These are phyloP conservation scores for Begonia loranthoides DNA, from an alignment of 306 rosid genomes.

Conservation along the genomic window DNA sequence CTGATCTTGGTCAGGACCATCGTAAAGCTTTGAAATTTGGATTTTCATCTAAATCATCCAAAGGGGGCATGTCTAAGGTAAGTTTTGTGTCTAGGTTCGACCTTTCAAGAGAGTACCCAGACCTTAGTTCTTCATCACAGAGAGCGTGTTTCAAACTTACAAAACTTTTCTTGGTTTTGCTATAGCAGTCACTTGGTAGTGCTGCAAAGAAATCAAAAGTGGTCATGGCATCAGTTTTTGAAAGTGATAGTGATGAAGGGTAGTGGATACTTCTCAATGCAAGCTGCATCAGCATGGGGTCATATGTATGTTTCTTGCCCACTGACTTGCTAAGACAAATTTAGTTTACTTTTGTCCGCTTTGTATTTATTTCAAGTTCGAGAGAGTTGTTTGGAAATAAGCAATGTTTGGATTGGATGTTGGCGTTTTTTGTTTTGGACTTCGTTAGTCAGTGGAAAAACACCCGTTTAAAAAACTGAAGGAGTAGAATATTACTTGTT, in stretches of 20 bases:
- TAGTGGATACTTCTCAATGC: conserved; percentile 5
- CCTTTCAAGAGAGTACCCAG: neutral
- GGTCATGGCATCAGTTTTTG: conserved; percentile 43
- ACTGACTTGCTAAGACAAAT: too few relatives aligned
- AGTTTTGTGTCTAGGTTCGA: neutral
- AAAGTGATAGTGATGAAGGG: conserved; percentile 63
- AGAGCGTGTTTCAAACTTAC: too few relatives aligned
- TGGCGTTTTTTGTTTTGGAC: too few relatives aligned
- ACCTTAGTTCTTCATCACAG: neutral
- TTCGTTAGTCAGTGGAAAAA: too few relatives aligned
- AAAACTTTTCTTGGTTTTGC: neutral
- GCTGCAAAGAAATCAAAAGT: conserved; percentile 48
- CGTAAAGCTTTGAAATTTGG: conserved; percentile 84
- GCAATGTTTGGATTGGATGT: too few relatives aligned
- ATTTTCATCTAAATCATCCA: conserved; percentile 83
- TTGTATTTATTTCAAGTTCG: too few relatives aligned
- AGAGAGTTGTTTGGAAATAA: too few relatives aligned
- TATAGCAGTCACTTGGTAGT: conserved; percentile 33
- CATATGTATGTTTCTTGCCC: too few relatives aligned
- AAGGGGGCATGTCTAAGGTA: conserved; percentile 67
- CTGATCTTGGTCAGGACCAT: conserved; percentile 70
- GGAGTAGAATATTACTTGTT: too few relatives aligned
- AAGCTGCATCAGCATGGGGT: neutral
- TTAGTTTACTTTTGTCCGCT: too few relatives aligned
- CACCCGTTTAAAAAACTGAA: too few relatives aligned